Conservation (phyloP, 768 basidiomycete genomes). For the Galerina marginata region DNA sequence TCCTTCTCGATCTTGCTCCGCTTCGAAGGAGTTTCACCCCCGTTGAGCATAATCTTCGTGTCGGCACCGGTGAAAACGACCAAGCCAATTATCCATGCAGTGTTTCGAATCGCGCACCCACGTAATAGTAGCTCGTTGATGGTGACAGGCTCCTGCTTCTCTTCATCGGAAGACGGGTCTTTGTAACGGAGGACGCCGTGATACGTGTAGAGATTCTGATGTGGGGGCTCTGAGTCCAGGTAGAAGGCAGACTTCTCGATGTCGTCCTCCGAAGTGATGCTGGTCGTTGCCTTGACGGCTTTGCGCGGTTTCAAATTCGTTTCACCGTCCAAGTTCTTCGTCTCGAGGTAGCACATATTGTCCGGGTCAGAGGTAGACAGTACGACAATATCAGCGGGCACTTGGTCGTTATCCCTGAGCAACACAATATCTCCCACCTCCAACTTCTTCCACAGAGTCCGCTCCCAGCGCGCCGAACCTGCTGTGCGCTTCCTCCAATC, state of each 20-base stretch:
- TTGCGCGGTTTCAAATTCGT: conserved; percentile 93
- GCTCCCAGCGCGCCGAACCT: conserved; percentile 87
- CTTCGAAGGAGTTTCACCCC: conserved; percentile 94
- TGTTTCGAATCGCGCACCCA: conserved; percentile 90
- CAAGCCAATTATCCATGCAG: conserved; percentile 91
- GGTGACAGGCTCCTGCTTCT: conserved; percentile 71
- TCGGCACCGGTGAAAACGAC: conserved; percentile 94
- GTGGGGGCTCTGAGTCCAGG: conserved; percentile 92
- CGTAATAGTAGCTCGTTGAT: conserved; percentile 95
- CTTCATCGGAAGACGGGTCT: conserved; percentile 53
- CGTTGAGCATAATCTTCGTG: conserved; percentile 91
- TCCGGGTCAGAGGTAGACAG: conserved; percentile 92
- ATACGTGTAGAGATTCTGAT: conserved; percentile 91
- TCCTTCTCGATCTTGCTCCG: conserved; percentile 97
- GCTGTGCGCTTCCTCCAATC: conserved; percentile 73
- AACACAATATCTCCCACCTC: conserved; percentile 97
- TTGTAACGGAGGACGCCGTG: conserved; percentile 84
- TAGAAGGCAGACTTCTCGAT: conserved; percentile 85
- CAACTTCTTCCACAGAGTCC: conserved; percentile 98
- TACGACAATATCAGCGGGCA: conserved; percentile 94
- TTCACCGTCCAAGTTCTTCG: conserved; percentile 97
- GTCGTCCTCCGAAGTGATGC: conserved; percentile 86
- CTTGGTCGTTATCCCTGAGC: conserved; percentile 91
- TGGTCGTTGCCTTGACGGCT: conserved; percentile 75
- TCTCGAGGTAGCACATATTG: conserved; percentile 93